Evolutionary conservation across 352 stramenopile genomes (phyloP).

Genomic region (Blastocystis sp.): DNA sequence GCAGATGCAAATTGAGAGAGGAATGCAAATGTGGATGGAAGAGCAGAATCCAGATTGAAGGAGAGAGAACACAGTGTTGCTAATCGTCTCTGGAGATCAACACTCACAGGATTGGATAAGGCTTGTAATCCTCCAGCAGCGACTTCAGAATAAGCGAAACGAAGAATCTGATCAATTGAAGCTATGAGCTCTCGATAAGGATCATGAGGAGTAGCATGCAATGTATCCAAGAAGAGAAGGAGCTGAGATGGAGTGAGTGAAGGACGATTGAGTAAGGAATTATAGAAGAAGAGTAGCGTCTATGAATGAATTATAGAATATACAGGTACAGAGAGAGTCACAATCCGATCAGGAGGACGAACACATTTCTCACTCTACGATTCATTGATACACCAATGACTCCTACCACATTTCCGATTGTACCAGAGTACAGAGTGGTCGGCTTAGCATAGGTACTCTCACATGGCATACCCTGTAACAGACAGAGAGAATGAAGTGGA

Average conservation of each 20-base stretch:
- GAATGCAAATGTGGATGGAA: slow-evolving; percentile 41
- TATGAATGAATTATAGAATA: neutral
- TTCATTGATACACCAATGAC: no score
- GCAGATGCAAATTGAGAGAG: neutral
- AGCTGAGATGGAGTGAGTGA: neutral
- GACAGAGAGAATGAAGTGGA: slow-evolving; percentile 9
- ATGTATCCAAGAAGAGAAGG: slow-evolving; percentile 23
- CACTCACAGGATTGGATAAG: neutral
- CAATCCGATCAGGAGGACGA: no score
- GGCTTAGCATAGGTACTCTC: neutral
- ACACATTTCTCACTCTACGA: no score
- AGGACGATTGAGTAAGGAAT: neutral
- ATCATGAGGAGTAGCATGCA: neutral
- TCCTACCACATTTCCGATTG: neutral
- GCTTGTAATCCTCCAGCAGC: neutral
- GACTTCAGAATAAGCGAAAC: neutral
- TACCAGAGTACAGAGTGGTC: neutral
- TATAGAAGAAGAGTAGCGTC: neutral
- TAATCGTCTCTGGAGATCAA: neutral
- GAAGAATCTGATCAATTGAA: neutral
- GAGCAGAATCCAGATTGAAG: neutral
- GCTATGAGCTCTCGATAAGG: slow-evolving; percentile 15
- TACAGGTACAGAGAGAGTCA: neutral
- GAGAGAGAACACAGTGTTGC: neutral
- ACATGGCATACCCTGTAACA: neutral